Evolutionary conservation across 1,284 basidiomycete species (phyloP), one percentile per base, ranked within the genome.

Genomic region (Sporisorium reilianum): DNA sequence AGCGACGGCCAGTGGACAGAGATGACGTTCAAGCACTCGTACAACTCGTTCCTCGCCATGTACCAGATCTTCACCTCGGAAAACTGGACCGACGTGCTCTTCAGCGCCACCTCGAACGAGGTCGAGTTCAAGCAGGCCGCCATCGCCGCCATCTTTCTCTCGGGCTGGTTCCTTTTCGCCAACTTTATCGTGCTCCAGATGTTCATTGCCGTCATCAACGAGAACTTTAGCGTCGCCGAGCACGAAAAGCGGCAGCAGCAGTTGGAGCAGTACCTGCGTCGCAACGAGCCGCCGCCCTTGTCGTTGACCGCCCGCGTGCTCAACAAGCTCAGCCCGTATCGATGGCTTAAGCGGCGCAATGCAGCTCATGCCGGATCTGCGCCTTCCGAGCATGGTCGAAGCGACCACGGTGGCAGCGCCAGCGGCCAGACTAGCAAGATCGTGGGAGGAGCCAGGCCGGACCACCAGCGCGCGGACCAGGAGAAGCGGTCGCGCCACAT

Each of bases 121-220:
- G 83, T 88, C 0, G 84, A 85, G 2, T 90, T 90, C 30, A 88
- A 90, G 7, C 95, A 98, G 85, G 89, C 90, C 0, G 88, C 90
- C 25, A 86, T 97, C 38, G 88, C 91, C 0, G 89, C 91, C 8
- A 85, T 94, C 32, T 95, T 97, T 85, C 79, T 98, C 16, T 87
- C 89, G 14, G 89, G 88, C 6, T 99, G 96, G 96, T 89, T 97
- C 87, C 86, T 97, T 52, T 95, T 99, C 75, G 91, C 93, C 1
- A 96, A 96, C 84, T 96, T 95, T 87, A 94, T 97, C 80, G 88
- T 98, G n/a, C 85, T 97, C 61, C 95, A 97, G 81, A 93, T 98
- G 91, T 97, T 98, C 87, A 95, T 99, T 81, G 96, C 95, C 36
- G 95, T 98, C 56, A 95, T 99, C 88, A 95, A 97, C 85, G 95